Conservation (phyloP, 495 filamentous ascomycete species). For the Talaromyces ruber region DNA sequence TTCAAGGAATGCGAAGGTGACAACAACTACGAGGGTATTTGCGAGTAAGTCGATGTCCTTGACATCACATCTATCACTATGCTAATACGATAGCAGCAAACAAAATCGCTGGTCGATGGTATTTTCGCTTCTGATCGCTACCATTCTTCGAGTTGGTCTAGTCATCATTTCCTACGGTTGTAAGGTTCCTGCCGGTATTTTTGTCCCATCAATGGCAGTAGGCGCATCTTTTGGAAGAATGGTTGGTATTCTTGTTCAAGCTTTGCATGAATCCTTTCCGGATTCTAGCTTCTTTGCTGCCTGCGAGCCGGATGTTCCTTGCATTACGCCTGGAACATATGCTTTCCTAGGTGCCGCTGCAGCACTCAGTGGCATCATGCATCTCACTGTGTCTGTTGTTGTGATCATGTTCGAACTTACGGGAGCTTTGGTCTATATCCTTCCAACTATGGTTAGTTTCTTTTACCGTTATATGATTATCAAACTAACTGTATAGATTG, state of each 20-base stretch:
- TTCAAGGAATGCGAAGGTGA: slow-evolving; percentile 92
- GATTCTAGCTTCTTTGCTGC: slow-evolving; percentile 75
- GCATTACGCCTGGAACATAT: slow-evolving; percentile 94
- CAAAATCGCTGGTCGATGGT: slow-evolving; percentile 72
- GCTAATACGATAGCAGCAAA: slow-evolving; percentile 26
- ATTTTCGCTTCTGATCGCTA: slow-evolving; percentile 70
- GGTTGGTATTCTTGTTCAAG: slow-evolving; percentile 89
- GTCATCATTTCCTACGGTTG: slow-evolving; percentile 97
- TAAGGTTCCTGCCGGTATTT: slow-evolving; percentile 96
- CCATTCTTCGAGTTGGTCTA: slow-evolving; percentile 68
- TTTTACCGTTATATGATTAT: neutral
- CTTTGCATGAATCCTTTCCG: slow-evolving; percentile 76
- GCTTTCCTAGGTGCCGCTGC: slow-evolving; percentile 90
- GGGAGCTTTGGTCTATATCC: slow-evolving; percentile 87
- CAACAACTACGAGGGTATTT: slow-evolving; percentile 82
- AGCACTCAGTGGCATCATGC: slow-evolving; percentile 97
- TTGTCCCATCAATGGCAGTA: slow-evolving; percentile 96
- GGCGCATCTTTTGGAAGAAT: slow-evolving; percentile 90
- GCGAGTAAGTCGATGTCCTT: slow-evolving; percentile 50
- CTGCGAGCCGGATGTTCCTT: slow-evolving; percentile 86
- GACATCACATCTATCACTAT: neutral
- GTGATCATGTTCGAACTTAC: slow-evolving; percentile 99
- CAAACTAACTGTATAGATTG: slow-evolving; percentile 51
- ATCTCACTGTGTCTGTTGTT: slow-evolving; percentile 90
- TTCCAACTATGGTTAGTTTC: slow-evolving; percentile 72